A percentile compares a stretch with the other conserved stretches of the same genome.
These are phyloP conservation scores for Fusarium pilosicola DNA, from an alignment of 2,329 filamentous ascomycete species.

Conservation along the genomic window DNA sequence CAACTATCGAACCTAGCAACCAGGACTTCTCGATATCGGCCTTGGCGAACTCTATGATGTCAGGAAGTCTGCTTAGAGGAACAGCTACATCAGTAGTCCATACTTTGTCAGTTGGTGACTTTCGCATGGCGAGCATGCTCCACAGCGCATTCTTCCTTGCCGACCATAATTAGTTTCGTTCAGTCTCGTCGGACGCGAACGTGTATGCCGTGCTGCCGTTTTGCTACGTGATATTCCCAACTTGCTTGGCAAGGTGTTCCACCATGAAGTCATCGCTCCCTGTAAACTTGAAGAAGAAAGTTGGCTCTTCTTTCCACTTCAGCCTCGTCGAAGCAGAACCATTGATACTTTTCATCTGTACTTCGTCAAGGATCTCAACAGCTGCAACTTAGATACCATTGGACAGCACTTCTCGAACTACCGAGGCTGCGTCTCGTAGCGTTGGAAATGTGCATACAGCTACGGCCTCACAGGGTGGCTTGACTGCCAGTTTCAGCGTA, in stretches of 20 bases:
- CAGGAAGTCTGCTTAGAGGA: slow-evolving; percentile 77
- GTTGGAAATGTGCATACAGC: slow-evolving; percentile 82
- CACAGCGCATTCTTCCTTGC: slow-evolving; percentile 84
- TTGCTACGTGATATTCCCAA: slow-evolving; percentile 71
- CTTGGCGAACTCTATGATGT: slow-evolving; percentile 84
- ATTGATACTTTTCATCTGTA: slow-evolving; percentile 87
- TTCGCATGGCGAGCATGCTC: slow-evolving; percentile 78
- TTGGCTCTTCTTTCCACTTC: slow-evolving; percentile 78
- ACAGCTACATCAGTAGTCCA: slow-evolving; percentile 87
- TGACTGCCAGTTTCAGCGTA: slow-evolving; percentile 72
- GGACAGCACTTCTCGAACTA: slow-evolving; percentile 77
- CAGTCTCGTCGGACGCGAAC: slow-evolving; percentile 75
- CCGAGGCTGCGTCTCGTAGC: slow-evolving; percentile 78
- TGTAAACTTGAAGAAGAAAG: slow-evolving; percentile 86
- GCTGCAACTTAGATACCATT: slow-evolving; percentile 77
- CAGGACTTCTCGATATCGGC: slow-evolving; percentile 87
- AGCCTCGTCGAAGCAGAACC: slow-evolving; percentile 74
- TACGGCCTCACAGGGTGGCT: slow-evolving; percentile 79
- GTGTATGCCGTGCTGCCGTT: slow-evolving; percentile 67
- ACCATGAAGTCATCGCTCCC: slow-evolving; percentile 79
- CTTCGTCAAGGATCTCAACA: slow-evolving; percentile 88
- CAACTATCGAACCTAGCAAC: slow-evolving; percentile 85
- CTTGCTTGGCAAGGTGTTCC: slow-evolving; percentile 79
- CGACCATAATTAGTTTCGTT: slow-evolving; percentile 81
- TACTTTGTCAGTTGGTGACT: slow-evolving; percentile 24